Percentiles rank a stretch among this genome's conserved stretches.
phyloP scores from a whole-genome alignment of 768 basidiomycete species.

The Pulveroboletus frians region DNA sequence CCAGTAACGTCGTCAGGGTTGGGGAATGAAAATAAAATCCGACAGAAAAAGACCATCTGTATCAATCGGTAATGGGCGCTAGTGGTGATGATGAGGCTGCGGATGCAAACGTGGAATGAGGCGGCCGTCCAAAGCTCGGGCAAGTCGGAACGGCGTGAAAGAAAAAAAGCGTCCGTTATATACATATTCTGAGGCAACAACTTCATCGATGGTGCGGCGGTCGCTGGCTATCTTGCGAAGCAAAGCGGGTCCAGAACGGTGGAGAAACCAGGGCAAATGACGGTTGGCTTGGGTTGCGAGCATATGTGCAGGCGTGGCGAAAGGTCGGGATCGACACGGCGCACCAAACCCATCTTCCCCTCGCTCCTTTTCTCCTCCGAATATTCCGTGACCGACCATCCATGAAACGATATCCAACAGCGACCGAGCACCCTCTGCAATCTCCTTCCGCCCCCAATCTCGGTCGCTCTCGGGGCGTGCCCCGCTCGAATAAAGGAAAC shows the following conservation, averaged over 20 bases:
- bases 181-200: slow-evolving; percentile 39
- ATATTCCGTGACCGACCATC: slow-evolving; percentile 31
- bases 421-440: slow-evolving; percentile 32
- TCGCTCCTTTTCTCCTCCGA: slow-evolving; percentile 17
- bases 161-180: slow-evolving; percentile 74
- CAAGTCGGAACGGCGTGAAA: slow-evolving; percentile 42
- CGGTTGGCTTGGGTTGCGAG: slow-evolving; percentile 18
- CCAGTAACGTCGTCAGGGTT: slow-evolving; percentile 16
- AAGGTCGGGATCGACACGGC: slow-evolving; percentile 13
- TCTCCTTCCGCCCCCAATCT: slow-evolving; percentile 37
- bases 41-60: slow-evolving; percentile 21
- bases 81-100: slow-evolving; percentile 19
- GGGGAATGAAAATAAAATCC: slow-evolving; percentile 26
- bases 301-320: slow-evolving; percentile 5
- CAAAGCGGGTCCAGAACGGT: slow-evolving; percentile 15
- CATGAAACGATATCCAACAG: slow-evolving; percentile 31
- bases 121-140: slow-evolving; percentile 25
- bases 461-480: slow-evolving; percentile 44
- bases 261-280: slow-evolving; percentile 10
- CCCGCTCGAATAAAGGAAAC: slow-evolving; percentile 32
- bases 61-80: slow-evolving; percentile 33
- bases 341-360: slow-evolving; percentile 22
- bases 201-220: slow-evolving; percentile 26
- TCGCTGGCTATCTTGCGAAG: slow-evolving; percentile 19
- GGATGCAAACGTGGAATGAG: slow-evolving; percentile 25